A percentile compares a stretch with the other conserved stretches of the same genome.
These are phyloP conservation scores for Gloeophyllum trabeum DNA, from an alignment of 768 basidiomycete genomes.

Conservation along the genomic window DNA sequence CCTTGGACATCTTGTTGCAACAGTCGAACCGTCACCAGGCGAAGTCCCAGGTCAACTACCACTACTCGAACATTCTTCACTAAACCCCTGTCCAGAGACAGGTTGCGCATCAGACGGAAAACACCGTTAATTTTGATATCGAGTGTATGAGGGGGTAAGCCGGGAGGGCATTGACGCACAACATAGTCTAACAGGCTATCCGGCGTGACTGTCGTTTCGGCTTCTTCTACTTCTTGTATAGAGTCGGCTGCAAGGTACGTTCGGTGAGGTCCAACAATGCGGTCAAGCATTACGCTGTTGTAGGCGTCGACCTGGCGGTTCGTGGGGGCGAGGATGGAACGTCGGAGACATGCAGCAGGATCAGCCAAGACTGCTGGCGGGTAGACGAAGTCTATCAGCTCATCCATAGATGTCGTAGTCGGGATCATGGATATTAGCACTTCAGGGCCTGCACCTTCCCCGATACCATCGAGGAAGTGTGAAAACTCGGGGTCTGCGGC, in stretches of 20 bases:
- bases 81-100: slow-evolving; percentile 22
- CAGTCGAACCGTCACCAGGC: slow-evolving; percentile 13
- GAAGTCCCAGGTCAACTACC: slow-evolving; percentile 15
- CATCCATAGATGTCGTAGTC: slow-evolving; percentile 5
- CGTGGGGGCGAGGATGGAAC: slow-evolving; percentile 25
- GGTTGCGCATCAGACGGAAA: slow-evolving; percentile 25
- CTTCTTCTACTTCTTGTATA: slow-evolving; percentile 13
- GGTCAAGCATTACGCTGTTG: slow-evolving; percentile 19
- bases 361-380: slow-evolving; percentile 13
- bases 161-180: slow-evolving; percentile 8
- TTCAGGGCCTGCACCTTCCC: slow-evolving; percentile 18
- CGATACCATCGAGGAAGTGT: slow-evolving; percentile 24
- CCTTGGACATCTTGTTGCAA: slow-evolving; percentile 9
- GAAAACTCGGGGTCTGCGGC: slow-evolving; percentile 24
- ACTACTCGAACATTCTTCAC: slow-evolving; percentile 29
- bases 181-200: slow-evolving; percentile 13
- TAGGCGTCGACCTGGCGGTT: slow-evolving; percentile 23
- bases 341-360: slow-evolving; percentile 15
- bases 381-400: slow-evolving; percentile 18
- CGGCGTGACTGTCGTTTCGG: slow-evolving; percentile 8
- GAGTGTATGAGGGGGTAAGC: slow-evolving; percentile 16
- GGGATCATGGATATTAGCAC: slow-evolving; percentile 15
- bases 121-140: slow-evolving; percentile 20
- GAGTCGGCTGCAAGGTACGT: slow-evolving; percentile 15
- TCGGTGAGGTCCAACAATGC: slow-evolving; percentile 13